A percentile compares a stretch with the other conserved stretches of the same genome.
phyloP scores from a whole-genome alignment of 129 eudicot species.

The Sambucus nigra region DNA sequence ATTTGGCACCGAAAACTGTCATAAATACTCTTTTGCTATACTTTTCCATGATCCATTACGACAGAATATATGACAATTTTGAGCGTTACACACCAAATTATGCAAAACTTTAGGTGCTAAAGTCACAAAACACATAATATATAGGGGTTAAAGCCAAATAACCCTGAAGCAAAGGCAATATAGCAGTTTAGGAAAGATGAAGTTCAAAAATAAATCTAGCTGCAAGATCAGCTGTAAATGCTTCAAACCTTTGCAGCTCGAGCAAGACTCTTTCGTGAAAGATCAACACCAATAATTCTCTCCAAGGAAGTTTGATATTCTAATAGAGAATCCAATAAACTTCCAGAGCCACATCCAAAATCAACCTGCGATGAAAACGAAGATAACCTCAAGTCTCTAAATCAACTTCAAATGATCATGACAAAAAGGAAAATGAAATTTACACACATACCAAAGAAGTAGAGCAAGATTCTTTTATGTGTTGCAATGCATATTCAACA shows the following conservation, averaged over 20 bases:
- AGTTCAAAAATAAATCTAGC: no score
- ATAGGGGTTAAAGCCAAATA: no score
- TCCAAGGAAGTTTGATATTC: slow-evolving; percentile 70
- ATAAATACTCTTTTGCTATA: no score
- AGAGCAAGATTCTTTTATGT: slow-evolving; percentile 67
- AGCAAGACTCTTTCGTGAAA: slow-evolving; percentile 66
- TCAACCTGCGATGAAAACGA: slow-evolving; percentile 62
- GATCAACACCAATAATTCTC: slow-evolving; percentile 81
- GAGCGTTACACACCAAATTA: no score
- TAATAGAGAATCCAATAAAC: slow-evolving; percentile 79
- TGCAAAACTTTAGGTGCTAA: no score
- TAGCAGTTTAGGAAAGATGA: no score
- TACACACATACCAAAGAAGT: slow-evolving; percentile 50
- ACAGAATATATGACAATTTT: no score
- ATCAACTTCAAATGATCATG: slow-evolving; percentile 5
- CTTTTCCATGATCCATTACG: no score
- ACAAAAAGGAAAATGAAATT: slow-evolving; percentile 1
- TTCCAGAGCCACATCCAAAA: slow-evolving; percentile 98
- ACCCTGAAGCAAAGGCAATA: no score
- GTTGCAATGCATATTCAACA: slow-evolving; percentile 73
- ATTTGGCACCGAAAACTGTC: no score
- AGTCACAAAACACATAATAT: no score
- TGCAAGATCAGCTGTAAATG: no score
- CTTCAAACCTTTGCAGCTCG: slow-evolving; percentile 99
- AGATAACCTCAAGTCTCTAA: slow-evolving; percentile 8